A percentile compares a stretch with the other conserved stretches of the same genome.
These are phyloP conservation scores for Rutstroemia sydowiana DNA, from an alignment of 2,329 filamentous ascomycete species.

Conservation along the genomic window DNA sequence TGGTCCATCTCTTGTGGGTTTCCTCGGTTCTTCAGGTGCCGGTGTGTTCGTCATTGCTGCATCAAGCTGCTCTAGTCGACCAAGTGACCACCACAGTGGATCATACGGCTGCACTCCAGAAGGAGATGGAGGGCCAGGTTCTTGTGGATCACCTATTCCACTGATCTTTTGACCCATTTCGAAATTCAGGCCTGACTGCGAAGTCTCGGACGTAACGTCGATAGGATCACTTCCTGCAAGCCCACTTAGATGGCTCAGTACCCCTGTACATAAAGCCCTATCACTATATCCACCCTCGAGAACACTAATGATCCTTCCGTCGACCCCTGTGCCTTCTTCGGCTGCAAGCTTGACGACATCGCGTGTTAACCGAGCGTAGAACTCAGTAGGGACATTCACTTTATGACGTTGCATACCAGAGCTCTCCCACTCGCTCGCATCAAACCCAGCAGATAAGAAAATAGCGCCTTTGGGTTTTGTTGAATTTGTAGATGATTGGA, in stretches of 20 bases:
- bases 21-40: slow-evolving; percentile 43
- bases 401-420: slow-evolving; percentile 91
- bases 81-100: slow-evolving; percentile 61
- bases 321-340: slow-evolving; percentile 68
- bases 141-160: slow-evolving; percentile 29
- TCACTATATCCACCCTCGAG: slow-evolving; percentile 96
- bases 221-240: slow-evolving; percentile 52
- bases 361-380: slow-evolving; percentile 84
- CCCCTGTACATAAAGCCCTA: slow-evolving; percentile 77
- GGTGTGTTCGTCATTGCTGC: slow-evolving; percentile 45
- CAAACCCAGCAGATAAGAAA: slow-evolving; percentile 92
- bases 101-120: slow-evolving; percentile 46
- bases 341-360: slow-evolving; percentile 78
- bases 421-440: slow-evolving; percentile 92
- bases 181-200: slow-evolving; percentile 41
- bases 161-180: slow-evolving; percentile 52
- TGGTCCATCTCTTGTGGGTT: slow-evolving; percentile 44
- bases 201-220: slow-evolving; percentile 32
- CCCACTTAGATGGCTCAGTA: slow-evolving; percentile 84
- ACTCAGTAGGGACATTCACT: slow-evolving; percentile 92
- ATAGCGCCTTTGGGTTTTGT: slow-evolving; percentile 73
- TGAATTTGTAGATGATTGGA: slow-evolving; percentile 48
- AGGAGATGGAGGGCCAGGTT: slow-evolving; percentile 7
- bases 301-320: slow-evolving; percentile 85
- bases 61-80: slow-evolving; percentile 64